These are phyloP conservation scores for Fusarium cyanostomum DNA, from an alignment of 2,329 filamentous ascomycete genomes.

Conservation along the genomic window DNA sequence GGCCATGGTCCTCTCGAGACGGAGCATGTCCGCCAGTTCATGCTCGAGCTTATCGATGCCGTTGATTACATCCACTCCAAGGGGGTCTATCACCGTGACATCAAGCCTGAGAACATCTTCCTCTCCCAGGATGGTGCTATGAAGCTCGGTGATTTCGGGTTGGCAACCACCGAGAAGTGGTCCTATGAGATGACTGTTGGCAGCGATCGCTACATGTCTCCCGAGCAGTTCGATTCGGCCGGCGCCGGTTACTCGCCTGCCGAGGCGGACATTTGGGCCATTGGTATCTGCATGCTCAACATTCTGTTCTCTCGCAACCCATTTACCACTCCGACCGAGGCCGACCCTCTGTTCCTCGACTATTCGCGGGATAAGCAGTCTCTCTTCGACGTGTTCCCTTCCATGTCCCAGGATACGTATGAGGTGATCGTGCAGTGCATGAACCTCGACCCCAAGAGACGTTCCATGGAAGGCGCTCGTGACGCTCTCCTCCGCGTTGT, in stretches of 20 bases:
- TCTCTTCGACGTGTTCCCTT: constrained; percentile 96
- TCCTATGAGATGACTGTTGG: constrained; percentile 93
- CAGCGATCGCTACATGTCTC: constrained; percentile 99
- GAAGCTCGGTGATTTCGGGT: constrained; percentile 97
- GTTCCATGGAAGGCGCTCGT: constrained; percentile 81
- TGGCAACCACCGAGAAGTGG: constrained; percentile 90
- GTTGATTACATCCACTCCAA: constrained; percentile 91
- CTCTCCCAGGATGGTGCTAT: constrained; percentile 84
- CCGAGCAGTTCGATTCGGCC: constrained; percentile 94
- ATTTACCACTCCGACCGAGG: constrained; percentile 87
- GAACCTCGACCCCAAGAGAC: constrained; percentile 89
- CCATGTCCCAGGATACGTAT: constrained; percentile 98
- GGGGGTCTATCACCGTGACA: constrained; percentile 94
- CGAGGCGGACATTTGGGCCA: constrained; percentile 95
- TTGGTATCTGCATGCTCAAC: constrained; percentile 96
- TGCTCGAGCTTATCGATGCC: constrained; percentile 91
- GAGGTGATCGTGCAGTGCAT: constrained; percentile 92
- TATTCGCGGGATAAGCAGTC: constrained; percentile 94
- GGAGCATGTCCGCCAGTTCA: constrained; percentile 95
- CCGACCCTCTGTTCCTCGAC: constrained; percentile 93
- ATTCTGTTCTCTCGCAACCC: constrained; percentile 97
- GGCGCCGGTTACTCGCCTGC: constrained; percentile 90
- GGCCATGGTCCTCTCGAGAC: constrained; percentile 91
- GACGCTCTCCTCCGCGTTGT: constrained; percentile 81
- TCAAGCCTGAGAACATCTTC: constrained; percentile 99